These are phyloP conservation scores for Pleomassaria siparia DNA, from an alignment of 2,329 filamentous ascomycete species.

Conservation along the genomic window DNA sequence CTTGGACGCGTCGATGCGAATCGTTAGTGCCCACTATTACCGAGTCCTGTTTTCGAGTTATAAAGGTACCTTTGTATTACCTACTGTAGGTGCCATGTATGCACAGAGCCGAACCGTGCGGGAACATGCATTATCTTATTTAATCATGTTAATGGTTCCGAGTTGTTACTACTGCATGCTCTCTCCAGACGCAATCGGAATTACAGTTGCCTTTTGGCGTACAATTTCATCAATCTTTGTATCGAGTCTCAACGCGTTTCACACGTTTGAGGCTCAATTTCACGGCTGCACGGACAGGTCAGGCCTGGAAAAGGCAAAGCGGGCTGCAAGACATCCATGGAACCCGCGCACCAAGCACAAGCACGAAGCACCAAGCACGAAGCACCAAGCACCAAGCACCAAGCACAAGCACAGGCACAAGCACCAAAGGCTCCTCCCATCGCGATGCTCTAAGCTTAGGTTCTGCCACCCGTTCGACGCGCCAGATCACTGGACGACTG, in stretches of 20 bases:
- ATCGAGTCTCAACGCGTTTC: conserved; percentile 1
- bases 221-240: background rate
- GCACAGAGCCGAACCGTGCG: background rate
- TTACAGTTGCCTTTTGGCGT: no score
- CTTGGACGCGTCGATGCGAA: background rate
- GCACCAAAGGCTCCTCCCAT: no score
- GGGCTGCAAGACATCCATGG: background rate
- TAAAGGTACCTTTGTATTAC: no score
- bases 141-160: no score
- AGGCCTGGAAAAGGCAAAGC: background rate
- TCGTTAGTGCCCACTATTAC: no score
- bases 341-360: background rate
- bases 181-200: no score
- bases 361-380: background rate
- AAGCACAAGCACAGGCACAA: no score
- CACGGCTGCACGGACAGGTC: background rate
- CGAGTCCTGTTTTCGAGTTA: no score
- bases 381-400: background rate
- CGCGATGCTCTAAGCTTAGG: no score
- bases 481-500: background rate
- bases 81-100: background rate
- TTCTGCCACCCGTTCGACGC: no score
- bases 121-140: background rate
- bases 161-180: no score
- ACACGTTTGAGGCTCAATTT: background rate